Base-by-base conservation (phyloP, 2,329 filamentous ascomycete species). In the Leptographium flavum region DNA sequence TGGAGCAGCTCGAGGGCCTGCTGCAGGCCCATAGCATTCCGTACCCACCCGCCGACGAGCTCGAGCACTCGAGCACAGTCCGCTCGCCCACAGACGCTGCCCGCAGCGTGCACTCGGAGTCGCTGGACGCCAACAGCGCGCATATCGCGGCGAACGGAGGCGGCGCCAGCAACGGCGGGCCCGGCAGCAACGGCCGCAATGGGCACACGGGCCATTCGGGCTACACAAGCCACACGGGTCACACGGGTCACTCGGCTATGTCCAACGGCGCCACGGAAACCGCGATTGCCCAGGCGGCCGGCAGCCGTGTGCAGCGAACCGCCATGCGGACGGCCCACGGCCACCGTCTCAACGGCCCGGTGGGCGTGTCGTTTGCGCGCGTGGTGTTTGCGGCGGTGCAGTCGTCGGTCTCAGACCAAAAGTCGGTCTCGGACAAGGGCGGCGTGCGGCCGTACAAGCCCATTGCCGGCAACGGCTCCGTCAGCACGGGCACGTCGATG, bases 351-450 rank as follows among this genome's bases (percentile, higher is more conserved):
- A 70, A 93, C 15, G 87, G 87, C 15, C 87, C 87, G 0, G 88
- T 87, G 2, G 90, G 88, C 15, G 92, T 96, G 42, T 94, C 88
- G 0, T 96, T 96, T 65, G 88, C 90, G 5, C 76, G 87, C 46
- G 87, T 96, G 13, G 90, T 96, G 11, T 92, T 94, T 58, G 87
- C 90, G 10, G 90, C 90, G 1, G 87, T 96, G 39, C 92, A 94
- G 55, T 76, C 76, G 40, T 79, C 74, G 0, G 71, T 79, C 15
- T 71, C 73, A 10, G 73, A 75, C 49, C 69, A 74, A 60, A 81
- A 79, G 55, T 84, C 83, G 6, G 68, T 66, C 39, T 81, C 80
- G 11, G 83, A 86, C 54, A 79, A 78, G 53, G 73, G 69, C 30
- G 73, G 76, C 42, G 67, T 76, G 43, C 69, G 71, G 45, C 72